Conservation (phyloP, 176 grass and related monocot species). For the Dactylis glomerata region DNA sequence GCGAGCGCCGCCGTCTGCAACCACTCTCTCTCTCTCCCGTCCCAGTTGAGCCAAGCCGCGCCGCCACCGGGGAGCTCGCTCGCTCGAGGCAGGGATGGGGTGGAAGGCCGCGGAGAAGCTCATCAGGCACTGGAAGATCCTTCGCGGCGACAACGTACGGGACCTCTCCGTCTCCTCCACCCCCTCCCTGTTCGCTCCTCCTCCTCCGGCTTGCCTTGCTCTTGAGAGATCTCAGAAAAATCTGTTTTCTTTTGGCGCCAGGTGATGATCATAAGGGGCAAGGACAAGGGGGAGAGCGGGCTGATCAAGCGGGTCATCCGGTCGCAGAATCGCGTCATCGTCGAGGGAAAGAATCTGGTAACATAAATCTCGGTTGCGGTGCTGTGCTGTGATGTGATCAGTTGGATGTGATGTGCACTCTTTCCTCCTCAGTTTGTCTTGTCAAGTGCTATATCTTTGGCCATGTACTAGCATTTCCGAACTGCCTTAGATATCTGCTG, state of each 20-base stretch:
- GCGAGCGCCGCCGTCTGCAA: conserved; percentile 14
- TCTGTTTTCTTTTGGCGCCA: not conserved
- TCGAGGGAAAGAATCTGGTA: conserved; percentile 97
- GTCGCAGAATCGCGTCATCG: conserved; percentile 91
- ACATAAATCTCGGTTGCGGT: not conserved
- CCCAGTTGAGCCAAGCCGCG: not conserved
- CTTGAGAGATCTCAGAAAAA: not conserved
- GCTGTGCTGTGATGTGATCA: not conserved
- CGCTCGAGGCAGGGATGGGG: conserved; percentile 43
- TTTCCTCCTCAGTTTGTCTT: not conserved
- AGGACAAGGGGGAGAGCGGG: conserved; percentile 82
- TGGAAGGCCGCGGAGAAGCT: conserved; percentile 92
- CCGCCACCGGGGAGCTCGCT: not conserved
- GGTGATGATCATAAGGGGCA: conserved; percentile 97
- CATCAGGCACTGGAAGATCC: conserved; percentile 81
- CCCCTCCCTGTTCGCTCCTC: not conserved
- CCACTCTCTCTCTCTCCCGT: not conserved
- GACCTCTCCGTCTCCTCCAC: not conserved
- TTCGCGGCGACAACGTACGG: conserved; percentile 78
- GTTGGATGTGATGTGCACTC: not conserved
- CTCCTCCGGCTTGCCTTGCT: not conserved
- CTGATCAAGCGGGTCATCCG: conserved; percentile 87
- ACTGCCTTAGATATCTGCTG: not conserved
- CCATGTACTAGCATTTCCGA: not conserved
- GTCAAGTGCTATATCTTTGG: not conserved